Percentiles rank a stretch among this genome's conserved stretches.
Evolutionary conservation across 2,329 filamentous ascomycete genomes (phyloP).

Genomic region (Dothideomycetes sp.): DNA sequence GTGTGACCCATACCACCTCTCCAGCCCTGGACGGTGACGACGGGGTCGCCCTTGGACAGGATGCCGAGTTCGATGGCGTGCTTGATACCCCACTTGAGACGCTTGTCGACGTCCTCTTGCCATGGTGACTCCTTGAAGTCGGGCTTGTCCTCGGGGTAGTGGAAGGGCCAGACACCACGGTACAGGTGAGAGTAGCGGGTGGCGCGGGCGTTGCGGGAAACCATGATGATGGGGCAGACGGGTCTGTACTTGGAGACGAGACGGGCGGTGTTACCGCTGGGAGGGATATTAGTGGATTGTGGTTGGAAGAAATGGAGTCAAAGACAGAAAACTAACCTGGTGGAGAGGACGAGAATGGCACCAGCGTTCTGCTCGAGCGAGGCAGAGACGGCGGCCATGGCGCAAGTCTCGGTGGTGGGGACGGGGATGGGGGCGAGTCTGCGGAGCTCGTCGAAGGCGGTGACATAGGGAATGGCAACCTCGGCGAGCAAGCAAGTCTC

Average conservation of each 20-base stretch:
- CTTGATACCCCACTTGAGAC: conserved; percentile 93
- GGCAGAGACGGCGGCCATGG: conserved; percentile 89
- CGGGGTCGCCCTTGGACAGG: conserved; percentile 60
- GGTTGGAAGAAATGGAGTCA: not conserved
- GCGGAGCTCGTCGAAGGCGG: conserved; percentile 91
- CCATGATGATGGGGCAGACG: conserved; percentile 99
- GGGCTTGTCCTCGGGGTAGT: conserved; percentile 86
- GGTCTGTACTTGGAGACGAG: conserved; percentile 97
- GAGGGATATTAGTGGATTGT: conserved; percentile 12
- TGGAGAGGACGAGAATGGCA: conserved; percentile 92
- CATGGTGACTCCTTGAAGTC: conserved; percentile 89
- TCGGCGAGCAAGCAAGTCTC: conserved; percentile 94
- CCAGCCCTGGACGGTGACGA: conserved; percentile 84
- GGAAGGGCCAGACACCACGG: conserved; percentile 96
- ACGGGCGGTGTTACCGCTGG: conserved; percentile 86
- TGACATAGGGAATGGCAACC: conserved; percentile 94
- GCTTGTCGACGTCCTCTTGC: conserved; percentile 97
- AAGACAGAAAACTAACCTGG: conserved; percentile 55
- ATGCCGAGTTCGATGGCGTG: conserved; percentile 77
- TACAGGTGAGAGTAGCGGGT: conserved; percentile 90
- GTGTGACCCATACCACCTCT: conserved; percentile 87
- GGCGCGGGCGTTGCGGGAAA: conserved; percentile 76
- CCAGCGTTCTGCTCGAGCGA: conserved; percentile 94
- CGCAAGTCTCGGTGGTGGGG: conserved; percentile 82
- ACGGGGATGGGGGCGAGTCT: conserved; percentile 74